Evolutionary conservation across 1,139 yeast genomes (phyloP), one percentile per base, ranked within the genome.

Genomic region (Trichomonascaceae sp.): DNA sequence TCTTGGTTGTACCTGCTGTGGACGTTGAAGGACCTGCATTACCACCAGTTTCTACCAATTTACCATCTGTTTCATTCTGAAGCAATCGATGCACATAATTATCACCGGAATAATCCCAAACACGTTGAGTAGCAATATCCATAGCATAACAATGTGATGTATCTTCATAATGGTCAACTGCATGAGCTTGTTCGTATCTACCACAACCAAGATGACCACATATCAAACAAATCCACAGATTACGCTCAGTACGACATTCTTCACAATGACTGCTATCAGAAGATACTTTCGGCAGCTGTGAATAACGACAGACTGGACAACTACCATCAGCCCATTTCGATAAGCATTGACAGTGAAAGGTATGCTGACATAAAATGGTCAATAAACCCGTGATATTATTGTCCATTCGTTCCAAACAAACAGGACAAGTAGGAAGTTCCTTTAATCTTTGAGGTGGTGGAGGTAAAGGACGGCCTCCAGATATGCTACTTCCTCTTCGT

Each of bases 81-180:
- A 91, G 79, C 47, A 91, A 71, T 52, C 97, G 73, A 70, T 91
- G 98, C 5, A 91, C 97, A 68, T 90, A 91, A 59, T 83, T 84
- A 66, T 91, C 97, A 1, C 93, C 93, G 0, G 93, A 91, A 67
- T 91, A 91, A 67, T 91, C 97, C 98, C 98, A 91, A 1, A 91
- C 96, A 50, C 98, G 74, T 57, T 91, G 95, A 0, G 96, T 82
- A 17, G 76, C 74, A 47, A 87, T 74, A 66, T 90, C 96, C 96
- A 91, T 89, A 0, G 96, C 87, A 71, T 88, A 91, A 65, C 96
- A 87, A 69, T 91, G 98, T 2, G 87, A 85, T 0, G 96, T 84
- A 15, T 74, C 74, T 18, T 83, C 80, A 68, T 82, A 90, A 69
- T 91, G 98, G 60, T 84, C 81, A 49, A 87, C 80, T 0, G 96